Percentiles rank a stretch among this genome's conserved stretches.
These are phyloP conservation scores for Solanum ossicruentum DNA, from an alignment of 257 asterid genomes.

Conservation along the genomic window DNA sequence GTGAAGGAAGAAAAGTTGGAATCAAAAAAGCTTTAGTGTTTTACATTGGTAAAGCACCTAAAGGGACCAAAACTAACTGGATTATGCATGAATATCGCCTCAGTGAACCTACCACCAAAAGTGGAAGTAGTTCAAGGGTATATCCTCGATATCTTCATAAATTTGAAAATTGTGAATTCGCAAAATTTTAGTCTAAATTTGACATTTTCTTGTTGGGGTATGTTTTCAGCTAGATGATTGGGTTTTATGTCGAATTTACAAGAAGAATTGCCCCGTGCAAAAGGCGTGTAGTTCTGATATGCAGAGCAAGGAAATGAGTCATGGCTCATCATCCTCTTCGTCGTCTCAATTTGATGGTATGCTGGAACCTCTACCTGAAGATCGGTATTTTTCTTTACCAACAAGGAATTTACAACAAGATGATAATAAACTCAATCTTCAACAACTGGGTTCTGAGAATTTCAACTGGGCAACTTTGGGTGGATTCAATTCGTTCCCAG, in stretches of 20 bases:
- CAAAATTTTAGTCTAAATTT: too few relatives aligned
- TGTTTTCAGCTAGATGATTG: conserved; percentile 55
- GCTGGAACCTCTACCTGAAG: conserved; percentile 47
- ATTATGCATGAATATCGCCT: conserved; percentile 85
- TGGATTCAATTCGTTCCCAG: conserved; percentile 16
- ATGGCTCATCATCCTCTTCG: conserved; percentile 42
- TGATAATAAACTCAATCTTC: conserved; percentile 30
- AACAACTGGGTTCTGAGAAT: conserved; percentile 37
- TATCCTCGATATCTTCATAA: background rate
- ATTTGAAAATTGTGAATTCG: too few relatives aligned
- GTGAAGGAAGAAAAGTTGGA: conserved; percentile 74
- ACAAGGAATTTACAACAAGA: conserved; percentile 19
- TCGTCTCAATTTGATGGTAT: conserved; percentile 68
- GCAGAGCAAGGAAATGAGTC: conserved; percentile 40
- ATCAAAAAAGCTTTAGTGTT: conserved; percentile 83
- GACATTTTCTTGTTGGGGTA: background rate
- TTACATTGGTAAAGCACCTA: conserved; percentile 83
- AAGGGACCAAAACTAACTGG: conserved; percentile 86
- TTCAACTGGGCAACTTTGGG: conserved; percentile 77
- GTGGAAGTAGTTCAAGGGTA: conserved; percentile 47
- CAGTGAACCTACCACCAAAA: conserved; percentile 29
- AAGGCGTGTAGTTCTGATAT: conserved; percentile 6
- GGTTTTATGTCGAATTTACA: conserved; percentile 70
- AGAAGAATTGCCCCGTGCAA: conserved; percentile 43
- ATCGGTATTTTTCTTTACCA: conserved; percentile 27